Base-by-base conservation (phyloP, 2,329 filamentous ascomycete species). In the Hypoxylon sp. region DNA sequence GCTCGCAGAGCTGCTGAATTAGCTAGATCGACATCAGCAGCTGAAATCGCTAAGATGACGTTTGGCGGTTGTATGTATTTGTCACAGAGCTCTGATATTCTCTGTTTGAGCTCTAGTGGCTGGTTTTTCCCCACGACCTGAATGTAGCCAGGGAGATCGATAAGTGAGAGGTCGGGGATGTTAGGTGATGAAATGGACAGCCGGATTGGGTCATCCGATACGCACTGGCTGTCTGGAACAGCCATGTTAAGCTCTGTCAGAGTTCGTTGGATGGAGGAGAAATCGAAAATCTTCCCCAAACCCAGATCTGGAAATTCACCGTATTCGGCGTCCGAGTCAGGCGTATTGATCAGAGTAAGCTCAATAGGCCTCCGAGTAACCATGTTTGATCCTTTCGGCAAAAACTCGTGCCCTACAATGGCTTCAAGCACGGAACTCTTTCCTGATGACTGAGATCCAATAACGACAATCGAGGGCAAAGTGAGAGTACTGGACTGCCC, bases 351-450 rank as follows among this genome's bases (percentile, higher is more conserved):
- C 5, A 99, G 87, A 0, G 96, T 99, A 61, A 99, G 86, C 80
- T 99, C 96, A 77, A 99, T 99, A 0, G 96, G 96, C 65, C 96
- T 87, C 43, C 97, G 88, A 7, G 96, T 99, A 53, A 99, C 96
- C 96, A 99, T 99, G 76, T 99, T 99, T 45, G 91, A 90, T n/a
- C 96, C 96, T 80, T 99, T 99, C 5, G 96, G 97, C 49, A 99
- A 82, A 73, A 99, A 99, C 75, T 99, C 96, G 76, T 99, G 96
- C 4, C 96, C 97, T 60, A 99, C 97, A 67, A 99, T 97, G 19
- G 96, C 93, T 79, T 99, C 96, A 51, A 99, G 80, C 1, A 99
- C 96, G 0, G 96, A 99, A 76, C 95, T 98, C 83, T 99, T 99
- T 43, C 96, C 96, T 0, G 96, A 98, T 0, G 96, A 99, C 78